Percentiles rank a stretch among this genome's conserved stretches.
Conservation (phyloP, 1,139 yeast genomes). For the Kodamaea fungicola region DNA sequence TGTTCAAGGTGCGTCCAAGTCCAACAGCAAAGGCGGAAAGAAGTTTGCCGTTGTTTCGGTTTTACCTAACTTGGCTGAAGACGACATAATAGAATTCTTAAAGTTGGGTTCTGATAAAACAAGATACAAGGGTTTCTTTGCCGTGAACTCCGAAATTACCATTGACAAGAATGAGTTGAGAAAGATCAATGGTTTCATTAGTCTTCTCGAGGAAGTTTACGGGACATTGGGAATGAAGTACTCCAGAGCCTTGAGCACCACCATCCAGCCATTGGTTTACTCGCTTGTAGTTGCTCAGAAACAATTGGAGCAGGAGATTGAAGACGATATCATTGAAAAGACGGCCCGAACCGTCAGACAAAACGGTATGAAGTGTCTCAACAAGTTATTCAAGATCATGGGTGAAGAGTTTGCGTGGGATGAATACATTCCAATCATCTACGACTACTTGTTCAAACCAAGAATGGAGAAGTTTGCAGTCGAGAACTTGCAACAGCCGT, state of each 20-base stretch:
- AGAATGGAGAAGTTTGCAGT: slow-evolving; percentile 63
- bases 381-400: slow-evolving; percentile 46
- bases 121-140: slow-evolving; percentile 36
- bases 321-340: slow-evolving; percentile 30
- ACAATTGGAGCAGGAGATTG: slow-evolving; percentile 28
- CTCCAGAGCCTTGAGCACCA: slow-evolving; percentile 44
- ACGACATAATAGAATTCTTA: slow-evolving; percentile 57
- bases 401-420: slow-evolving; percentile 57
- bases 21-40: slow-evolving; percentile 70
- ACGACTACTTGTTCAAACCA: slow-evolving; percentile 55
- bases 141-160: slow-evolving; percentile 13
- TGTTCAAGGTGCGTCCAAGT: slow-evolving; percentile 56
- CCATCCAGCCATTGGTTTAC: slow-evolving; percentile 61
- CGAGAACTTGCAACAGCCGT: slow-evolving; percentile 81
- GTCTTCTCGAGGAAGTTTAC: slow-evolving; percentile 62
- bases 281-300: slow-evolving; percentile 55
- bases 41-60: slow-evolving; percentile 74
- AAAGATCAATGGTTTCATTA: slow-evolving; percentile 67
- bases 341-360: slow-evolving; percentile 57
- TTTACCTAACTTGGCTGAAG: slow-evolving; percentile 58
- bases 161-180: slow-evolving; percentile 34
- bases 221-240: slow-evolving; percentile 61
- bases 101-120: slow-evolving; percentile 59
- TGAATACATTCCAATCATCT: slow-evolving; percentile 49
- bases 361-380: slow-evolving; percentile 56